Conservation (phyloP, 768 basidiomycete genomes). For the Suillus paluster region DNA sequence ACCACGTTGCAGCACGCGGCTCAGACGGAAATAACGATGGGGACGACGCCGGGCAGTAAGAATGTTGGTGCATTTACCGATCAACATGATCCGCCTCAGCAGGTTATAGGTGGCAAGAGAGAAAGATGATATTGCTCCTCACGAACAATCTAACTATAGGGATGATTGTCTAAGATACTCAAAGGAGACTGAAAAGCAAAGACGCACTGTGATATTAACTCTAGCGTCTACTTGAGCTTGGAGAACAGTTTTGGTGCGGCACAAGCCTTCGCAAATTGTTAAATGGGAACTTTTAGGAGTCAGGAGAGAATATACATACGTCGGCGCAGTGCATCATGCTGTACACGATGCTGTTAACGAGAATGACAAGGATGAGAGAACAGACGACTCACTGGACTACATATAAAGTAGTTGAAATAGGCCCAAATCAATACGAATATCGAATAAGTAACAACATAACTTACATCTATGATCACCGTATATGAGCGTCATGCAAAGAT, state of each 20-base stretch:
- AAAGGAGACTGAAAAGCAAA: not conserved
- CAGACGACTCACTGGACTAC: slow-evolving; percentile 68
- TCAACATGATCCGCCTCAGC: not conserved
- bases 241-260: slow-evolving; percentile 83
- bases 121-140: slow-evolving; percentile 2
- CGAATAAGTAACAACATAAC: slow-evolving; percentile 13
- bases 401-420: slow-evolving; percentile 17
- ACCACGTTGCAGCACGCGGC: not conserved
- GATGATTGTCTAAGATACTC: not conserved
- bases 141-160: slow-evolving; percentile 1
- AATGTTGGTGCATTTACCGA: too few species aligned
- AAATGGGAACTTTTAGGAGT: slow-evolving; percentile 6
- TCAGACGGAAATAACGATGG: not conserved
- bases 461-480: slow-evolving; percentile 23
- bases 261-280: slow-evolving; percentile 39
- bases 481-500: slow-evolving; percentile 5
- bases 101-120: not conserved
- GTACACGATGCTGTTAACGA: slow-evolving; percentile 15
- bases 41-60: not conserved
- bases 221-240: slow-evolving; percentile 53
- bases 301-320: slow-evolving; percentile 49
- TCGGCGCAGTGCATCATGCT: slow-evolving; percentile 96
- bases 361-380: slow-evolving; percentile 5
- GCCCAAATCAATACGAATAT: slow-evolving; percentile 26
- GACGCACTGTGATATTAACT: slow-evolving; percentile 1